Percentiles rank a stretch among this genome's conserved stretches.
Conservation (phyloP, 192 early-diverging fungal genomes). For the Oehlia diaphana region DNA sequence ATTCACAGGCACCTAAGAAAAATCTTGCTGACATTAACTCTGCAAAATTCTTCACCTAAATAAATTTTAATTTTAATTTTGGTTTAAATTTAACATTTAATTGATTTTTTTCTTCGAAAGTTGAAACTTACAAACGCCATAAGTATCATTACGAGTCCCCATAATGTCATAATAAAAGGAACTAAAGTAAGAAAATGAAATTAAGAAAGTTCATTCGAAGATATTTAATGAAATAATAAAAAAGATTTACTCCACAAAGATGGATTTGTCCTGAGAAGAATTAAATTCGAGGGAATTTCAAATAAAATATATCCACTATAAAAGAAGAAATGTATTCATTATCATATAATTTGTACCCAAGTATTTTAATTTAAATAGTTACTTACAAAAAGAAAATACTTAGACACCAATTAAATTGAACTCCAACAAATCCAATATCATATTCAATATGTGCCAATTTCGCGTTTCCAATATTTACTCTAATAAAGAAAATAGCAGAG, state of each 20-base stretch:
- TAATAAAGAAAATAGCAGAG: not conserved
- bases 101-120: not conserved
- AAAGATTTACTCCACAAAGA: constrained; percentile 40
- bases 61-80: too few species aligned
- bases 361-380: not conserved
- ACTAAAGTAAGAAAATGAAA: constrained; percentile 21
- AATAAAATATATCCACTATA: constrained; percentile 58
- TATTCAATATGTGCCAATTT: constrained; percentile 47
- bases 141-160: constrained; percentile 51
- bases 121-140: constrained; percentile 50
- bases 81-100: not conserved
- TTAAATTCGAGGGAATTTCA: constrained; percentile 71
- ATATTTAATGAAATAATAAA: too few species aligned
- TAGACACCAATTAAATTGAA: constrained; percentile 58
- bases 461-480: constrained; percentile 48
- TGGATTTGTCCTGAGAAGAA: constrained; percentile 59
- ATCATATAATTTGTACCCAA: not conserved
- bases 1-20: constrained; percentile 59
- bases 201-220: too few species aligned
- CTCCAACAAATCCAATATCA: constrained; percentile 42
- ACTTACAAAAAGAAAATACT: constrained; percentile 69
- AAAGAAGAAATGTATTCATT: not conserved
- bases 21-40: constrained; percentile 55
- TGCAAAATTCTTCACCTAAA: constrained; percentile 30
- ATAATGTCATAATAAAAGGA: constrained; percentile 52